Percentiles rank a stretch among this genome's conserved stretches.
Evolutionary conservation across 345 rosid genomes (phyloP).

Genomic region (Eucalyptus sp.): DNA sequence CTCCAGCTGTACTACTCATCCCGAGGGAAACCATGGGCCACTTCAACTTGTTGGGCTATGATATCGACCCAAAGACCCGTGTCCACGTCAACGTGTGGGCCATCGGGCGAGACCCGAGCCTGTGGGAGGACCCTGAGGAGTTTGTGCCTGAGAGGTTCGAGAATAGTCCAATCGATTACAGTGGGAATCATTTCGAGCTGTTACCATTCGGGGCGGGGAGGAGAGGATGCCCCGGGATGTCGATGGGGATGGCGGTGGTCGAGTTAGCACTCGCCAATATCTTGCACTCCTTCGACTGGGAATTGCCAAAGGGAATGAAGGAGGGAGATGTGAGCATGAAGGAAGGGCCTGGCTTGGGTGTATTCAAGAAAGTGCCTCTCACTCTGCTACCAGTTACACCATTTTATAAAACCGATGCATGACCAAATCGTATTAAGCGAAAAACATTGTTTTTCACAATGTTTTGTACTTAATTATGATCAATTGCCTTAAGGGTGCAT

Average conservation of each 20-base stretch:
- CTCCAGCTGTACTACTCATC: slow-evolving; percentile 22
- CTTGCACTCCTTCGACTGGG: slow-evolving; percentile 28
- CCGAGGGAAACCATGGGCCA: slow-evolving; percentile 33
- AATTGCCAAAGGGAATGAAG: slow-evolving; percentile 12
- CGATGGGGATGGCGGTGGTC: slow-evolving; percentile 6
- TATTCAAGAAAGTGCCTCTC: slow-evolving; percentile 10
- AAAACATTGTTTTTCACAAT: neutral
- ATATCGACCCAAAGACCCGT: slow-evolving; percentile 14
- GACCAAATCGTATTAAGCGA: neutral
- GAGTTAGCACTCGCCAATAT: slow-evolving; percentile 31
- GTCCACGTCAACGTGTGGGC: slow-evolving; percentile 30
- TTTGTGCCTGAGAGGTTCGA: slow-evolving; percentile 34
- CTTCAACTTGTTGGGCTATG: slow-evolving; percentile 18
- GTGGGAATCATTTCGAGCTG: slow-evolving; percentile 24
- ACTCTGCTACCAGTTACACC: slow-evolving; percentile 3
- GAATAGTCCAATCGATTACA: slow-evolving; percentile 15
- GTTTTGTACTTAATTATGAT: neutral
- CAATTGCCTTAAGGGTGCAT: neutral
- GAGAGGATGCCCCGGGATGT: slow-evolving; percentile 21
- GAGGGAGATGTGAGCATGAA: slow-evolving; percentile 19
- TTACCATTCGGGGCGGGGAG: slow-evolving; percentile 32
- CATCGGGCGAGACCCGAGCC: slow-evolving; percentile 12
- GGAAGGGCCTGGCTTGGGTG: slow-evolving; percentile 14
- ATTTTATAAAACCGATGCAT: neutral
- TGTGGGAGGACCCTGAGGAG: slow-evolving; percentile 32